Base-by-base conservation (phyloP, 805 yeast genomes). In the Ogataea pini region DNA sequence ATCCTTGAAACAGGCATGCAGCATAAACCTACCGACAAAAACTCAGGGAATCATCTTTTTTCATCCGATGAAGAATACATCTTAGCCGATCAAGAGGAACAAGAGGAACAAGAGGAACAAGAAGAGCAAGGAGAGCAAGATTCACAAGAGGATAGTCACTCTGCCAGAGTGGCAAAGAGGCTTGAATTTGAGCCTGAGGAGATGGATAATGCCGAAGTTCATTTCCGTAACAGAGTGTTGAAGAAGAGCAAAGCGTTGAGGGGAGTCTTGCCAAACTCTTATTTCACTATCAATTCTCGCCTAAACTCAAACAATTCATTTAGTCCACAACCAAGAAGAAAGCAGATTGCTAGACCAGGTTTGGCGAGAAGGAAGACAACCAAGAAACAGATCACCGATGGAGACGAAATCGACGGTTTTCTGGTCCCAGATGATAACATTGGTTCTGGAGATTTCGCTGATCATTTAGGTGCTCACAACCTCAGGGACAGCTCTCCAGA, bases 251-350 rank as follows among this genome's bases (percentile, higher is more conserved):
- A 46, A 2, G 60, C 63, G 1, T 36, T 64, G 19, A 50, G 47
- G 18, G 67, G 66, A 2, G 64, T 64, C 3, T 43, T 63, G 5
- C 68, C 69, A 0, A 47, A 49, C 16, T 64, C 69, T 2, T 64
- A 51, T 34, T 54, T 54, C 22, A 54, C 52, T 16, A 42, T 61
- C 2, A 31, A 44, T 28, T 45, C 41, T 9, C 37, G 50, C 13
- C 41, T 32, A 13, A 43, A 29, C 12, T 3, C 44, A 22, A 16
- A n/a, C 16, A 18, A 2, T 28, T 36, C 17, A 19, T 17, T 8
- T 22, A 20, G 19, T 25, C 46, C 18, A 14, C 13, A 14, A 20
- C 12, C 8, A 31, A 38, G 7, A 17, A 34, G 24, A 28, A 17
- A 12, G 16, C 18, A 18, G 4, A 27, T 14, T n/a, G 27, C 41